Base-by-base conservation (phyloP, 495 filamentous ascomycete species). In the Pseudomonodictys pantanalensis region DNA sequence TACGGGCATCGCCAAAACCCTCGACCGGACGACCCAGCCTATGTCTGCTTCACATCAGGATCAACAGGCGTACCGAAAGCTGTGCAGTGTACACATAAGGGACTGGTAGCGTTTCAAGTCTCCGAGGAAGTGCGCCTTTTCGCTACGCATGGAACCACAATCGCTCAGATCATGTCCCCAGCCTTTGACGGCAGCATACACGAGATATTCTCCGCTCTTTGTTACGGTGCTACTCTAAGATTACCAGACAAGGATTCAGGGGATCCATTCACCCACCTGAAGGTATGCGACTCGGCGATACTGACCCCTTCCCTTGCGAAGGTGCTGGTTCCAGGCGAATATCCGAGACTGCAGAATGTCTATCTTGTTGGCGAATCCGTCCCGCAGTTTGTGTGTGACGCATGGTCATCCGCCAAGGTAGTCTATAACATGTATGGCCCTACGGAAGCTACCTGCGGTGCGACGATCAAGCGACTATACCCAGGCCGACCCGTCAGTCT, bases 61-160 rank as follows among this genome's bases (percentile, higher is more conserved):
- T 76, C 73, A n/a, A 81, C 78, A 0, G 78, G 78, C 0, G 75
- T 68, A 11, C 78, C 78, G 0, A 81, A 81, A 62, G 81, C 79
- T 3, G 80, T 82, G 7, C 63, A 73, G 3, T 69, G 82, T 1
- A 72, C 70, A 0, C 81, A 85, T 52, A 58, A 66, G 53, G 77
- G 75, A 17, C 68, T 78, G 2, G 72, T 71, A 11, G 24, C 52
- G 1, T 42, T 39, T 72, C 49, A 79, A 63, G 60, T 46, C 51
- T 22, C 58, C 54, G n/a, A 20, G 42, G 24, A 54, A 52, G 25
- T 68, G 62, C 33, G 68, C 32, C 8, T 59, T 59, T 8, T 59
- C 62, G 18, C 64, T 68, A 55, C 29, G 42, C 32, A 52, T 59
- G 54, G 45, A 15, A 32, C 25, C 39, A 10, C 35, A 43, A 25